Evolutionary conservation across 1,284 basidiomycete genomes (phyloP).

Genomic region (Quambalaria eucalypti): DNA sequence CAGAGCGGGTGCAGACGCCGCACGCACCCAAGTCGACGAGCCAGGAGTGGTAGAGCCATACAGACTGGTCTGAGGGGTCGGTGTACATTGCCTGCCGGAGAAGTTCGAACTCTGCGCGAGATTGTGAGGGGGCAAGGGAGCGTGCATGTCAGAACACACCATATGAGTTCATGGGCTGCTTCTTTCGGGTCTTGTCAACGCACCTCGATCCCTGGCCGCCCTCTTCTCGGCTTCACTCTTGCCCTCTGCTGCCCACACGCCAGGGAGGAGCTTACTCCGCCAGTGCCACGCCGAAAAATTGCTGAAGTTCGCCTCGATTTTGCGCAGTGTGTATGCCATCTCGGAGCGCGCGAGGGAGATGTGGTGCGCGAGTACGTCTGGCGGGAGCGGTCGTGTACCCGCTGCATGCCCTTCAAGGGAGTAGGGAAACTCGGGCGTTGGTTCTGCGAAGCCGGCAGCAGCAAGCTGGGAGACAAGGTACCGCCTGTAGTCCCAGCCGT

Average conservation of each 20-base stretch:
- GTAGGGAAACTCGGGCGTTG: not conserved
- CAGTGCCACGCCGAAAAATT: constrained; percentile 99
- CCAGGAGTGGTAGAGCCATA: constrained; percentile 98
- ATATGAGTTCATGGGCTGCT: constrained; percentile 7
- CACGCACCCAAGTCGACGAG: constrained; percentile 66
- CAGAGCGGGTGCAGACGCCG: not conserved
- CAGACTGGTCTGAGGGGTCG: constrained; percentile 88
- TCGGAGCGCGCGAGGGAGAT: constrained; percentile 21
- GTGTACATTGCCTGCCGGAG: constrained; percentile 91
- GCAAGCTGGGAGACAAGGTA: constrained; percentile 30
- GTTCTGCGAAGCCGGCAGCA: constrained; percentile 8
- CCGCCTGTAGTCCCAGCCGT: constrained; percentile 43
- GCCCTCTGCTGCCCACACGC: constrained; percentile 56
- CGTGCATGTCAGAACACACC: constrained; percentile 13
- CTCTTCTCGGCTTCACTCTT: constrained; percentile 45
- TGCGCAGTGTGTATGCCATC: constrained; percentile 58
- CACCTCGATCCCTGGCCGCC: constrained; percentile 58
- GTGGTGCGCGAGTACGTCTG: not conserved
- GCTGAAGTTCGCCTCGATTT: constrained; percentile 89
- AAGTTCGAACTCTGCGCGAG: constrained; percentile 83
- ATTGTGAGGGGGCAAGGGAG: not conserved
- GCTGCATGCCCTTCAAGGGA: not conserved
- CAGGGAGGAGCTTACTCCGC: constrained; percentile 69
- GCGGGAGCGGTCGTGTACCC: too few species aligned
- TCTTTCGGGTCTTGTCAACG: too few species aligned